phyloP scores from a whole-genome alignment of 257 asterid genomes.

The Cynanchum wilfordii region DNA sequence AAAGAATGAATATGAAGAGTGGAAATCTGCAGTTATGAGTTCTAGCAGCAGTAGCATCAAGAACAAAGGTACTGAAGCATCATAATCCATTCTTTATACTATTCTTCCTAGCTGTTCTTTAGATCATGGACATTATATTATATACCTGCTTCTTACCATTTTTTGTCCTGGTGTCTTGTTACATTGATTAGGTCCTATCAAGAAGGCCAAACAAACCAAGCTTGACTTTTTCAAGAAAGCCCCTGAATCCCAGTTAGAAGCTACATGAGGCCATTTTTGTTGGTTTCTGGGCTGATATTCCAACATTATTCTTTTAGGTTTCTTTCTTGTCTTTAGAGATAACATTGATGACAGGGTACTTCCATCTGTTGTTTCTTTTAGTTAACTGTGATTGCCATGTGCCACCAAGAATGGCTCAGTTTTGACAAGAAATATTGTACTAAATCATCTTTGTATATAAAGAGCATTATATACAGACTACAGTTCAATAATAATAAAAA shows the following conservation, averaged over 20 bases:
- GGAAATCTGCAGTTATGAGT: conserved; percentile 72
- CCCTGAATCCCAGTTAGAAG: conserved; percentile 47
- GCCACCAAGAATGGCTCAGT: background rate
- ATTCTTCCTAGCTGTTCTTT: background rate
- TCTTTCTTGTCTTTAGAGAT: background rate
- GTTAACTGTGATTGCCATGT: background rate
- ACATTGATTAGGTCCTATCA: conserved; percentile 42
- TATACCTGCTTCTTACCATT: conserved; percentile 12
- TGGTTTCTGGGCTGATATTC: conserved; percentile 9
- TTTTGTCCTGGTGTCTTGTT: conserved; percentile 5
- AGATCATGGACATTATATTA: background rate
- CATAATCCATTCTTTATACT: background rate
- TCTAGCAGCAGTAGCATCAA: conserved; percentile 48
- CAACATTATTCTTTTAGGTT: conserved; percentile 3
- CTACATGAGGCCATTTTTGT: conserved; percentile 22
- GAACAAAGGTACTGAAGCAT: conserved; percentile 41
- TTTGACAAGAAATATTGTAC: background rate
- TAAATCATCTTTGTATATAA: background rate
- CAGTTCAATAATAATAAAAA: background rate
- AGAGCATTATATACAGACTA: background rate
- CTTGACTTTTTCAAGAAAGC: conserved; percentile 54
- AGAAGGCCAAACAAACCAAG: conserved; percentile 55
- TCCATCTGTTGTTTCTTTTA: background rate
- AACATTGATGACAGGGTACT: background rate
- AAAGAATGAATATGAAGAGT: conserved; percentile 42